Percentiles rank a stretch among this genome's conserved stretches.
phyloP scores from a whole-genome alignment of 495 filamentous ascomycete species.

The Viridothelium virens region DNA sequence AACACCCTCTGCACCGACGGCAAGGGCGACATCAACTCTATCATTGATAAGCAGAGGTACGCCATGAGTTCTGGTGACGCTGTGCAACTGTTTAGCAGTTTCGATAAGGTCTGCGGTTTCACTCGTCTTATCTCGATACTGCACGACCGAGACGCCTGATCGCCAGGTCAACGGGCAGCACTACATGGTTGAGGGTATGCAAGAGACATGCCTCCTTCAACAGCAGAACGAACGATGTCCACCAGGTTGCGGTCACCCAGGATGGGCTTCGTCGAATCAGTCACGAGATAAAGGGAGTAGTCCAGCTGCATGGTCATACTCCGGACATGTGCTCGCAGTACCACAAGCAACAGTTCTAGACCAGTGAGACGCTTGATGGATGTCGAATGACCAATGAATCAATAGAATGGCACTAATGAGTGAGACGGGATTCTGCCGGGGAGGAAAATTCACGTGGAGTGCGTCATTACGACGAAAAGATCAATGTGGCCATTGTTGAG shows the following conservation, averaged over 20 bases:
- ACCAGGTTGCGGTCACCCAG: conserved; percentile 63
- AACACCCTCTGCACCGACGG: conserved; percentile 78
- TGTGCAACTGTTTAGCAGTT: conserved; percentile 63
- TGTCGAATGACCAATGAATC: background rate
- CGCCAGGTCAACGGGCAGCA: conserved; percentile 10
- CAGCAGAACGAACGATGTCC: conserved; percentile 64
- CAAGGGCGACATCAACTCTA: conserved; percentile 84
- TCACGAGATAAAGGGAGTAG: conserved; percentile 79
- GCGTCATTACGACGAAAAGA: background rate
- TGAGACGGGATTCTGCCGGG: background rate
- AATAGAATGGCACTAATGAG: background rate
- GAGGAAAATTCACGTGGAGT: background rate
- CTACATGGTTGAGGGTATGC: background rate
- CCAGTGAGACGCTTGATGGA: background rate
- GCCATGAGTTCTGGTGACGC: conserved; percentile 54
- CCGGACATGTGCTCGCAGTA: background rate
- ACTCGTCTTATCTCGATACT: conserved; percentile 81
- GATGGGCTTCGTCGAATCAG: conserved; percentile 76
- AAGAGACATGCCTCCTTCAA: conserved; percentile 54
- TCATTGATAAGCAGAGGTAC: conserved; percentile 93
- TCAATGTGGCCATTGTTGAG: background rate
- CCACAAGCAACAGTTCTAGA: conserved; percentile 1
- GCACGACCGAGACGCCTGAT: conserved; percentile 73
- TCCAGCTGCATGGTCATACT: conserved; percentile 35
- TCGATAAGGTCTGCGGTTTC: conserved; percentile 64